These are phyloP conservation scores for Gaeumannomyces sp. DNA, from an alignment of 2,329 filamentous ascomycete genomes.

Conservation along the genomic window DNA sequence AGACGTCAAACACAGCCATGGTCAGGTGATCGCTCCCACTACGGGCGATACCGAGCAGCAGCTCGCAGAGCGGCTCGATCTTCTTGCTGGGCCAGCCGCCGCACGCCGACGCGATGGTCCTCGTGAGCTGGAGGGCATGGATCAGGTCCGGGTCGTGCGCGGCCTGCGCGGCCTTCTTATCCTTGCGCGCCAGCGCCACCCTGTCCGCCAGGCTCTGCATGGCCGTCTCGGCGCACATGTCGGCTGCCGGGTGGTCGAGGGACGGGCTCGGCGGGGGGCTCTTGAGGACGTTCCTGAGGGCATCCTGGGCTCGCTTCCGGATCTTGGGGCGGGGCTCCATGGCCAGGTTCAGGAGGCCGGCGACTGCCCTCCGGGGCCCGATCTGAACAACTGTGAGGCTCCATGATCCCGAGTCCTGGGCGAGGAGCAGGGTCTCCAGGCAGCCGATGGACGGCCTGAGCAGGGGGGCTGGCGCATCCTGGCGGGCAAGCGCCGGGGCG, in stretches of 20 bases:
- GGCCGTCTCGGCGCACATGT: constrained; percentile 92
- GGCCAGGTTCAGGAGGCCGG: constrained; percentile 76
- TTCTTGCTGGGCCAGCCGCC: constrained; percentile 96
- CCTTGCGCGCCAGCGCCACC: constrained; percentile 60
- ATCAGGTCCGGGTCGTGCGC: constrained; percentile 78
- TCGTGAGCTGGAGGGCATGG: constrained; percentile 86
- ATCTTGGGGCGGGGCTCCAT: constrained; percentile 90
- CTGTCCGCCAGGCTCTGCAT: constrained; percentile 68
- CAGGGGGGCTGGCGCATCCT: constrained; percentile 80
- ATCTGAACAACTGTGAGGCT: constrained; percentile 76
- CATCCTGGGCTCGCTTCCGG: constrained; percentile 86
- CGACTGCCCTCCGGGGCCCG: constrained; percentile 79
- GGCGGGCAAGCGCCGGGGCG: constrained; percentile 72
- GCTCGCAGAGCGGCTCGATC: constrained; percentile 85
- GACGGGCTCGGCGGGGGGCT: constrained; percentile 86
- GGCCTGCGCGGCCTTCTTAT: constrained; percentile 53
- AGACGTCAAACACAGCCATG: constrained; percentile 94
- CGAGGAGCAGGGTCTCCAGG: constrained; percentile 82
- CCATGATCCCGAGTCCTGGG: constrained; percentile 85
- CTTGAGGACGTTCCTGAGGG: constrained; percentile 73
- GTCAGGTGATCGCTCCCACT: constrained; percentile 94
- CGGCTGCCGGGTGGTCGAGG: constrained; percentile 87
- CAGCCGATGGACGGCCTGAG: constrained; percentile 86
- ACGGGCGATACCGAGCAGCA: constrained; percentile 80
- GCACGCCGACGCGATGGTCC: constrained; percentile 78